Conservation (phyloP, 345 rosid genomes). For the Populus pruinosa region DNA sequence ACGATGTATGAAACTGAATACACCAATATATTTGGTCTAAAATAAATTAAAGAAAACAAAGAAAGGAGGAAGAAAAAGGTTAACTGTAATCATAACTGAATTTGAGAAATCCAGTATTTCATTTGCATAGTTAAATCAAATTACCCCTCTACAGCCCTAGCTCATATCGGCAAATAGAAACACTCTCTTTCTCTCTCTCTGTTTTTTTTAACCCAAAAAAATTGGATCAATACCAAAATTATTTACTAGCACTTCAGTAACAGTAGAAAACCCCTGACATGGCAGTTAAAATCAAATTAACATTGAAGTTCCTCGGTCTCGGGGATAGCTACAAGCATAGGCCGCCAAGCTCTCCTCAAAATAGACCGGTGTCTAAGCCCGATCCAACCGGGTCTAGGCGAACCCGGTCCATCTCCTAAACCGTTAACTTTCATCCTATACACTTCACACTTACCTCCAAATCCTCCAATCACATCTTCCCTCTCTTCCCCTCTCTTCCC, state of each 20-base stretch:
- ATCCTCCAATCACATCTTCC: slow-evolving; percentile 17
- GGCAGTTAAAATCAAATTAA: neutral
- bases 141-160: neutral
- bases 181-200: too few relatives aligned
- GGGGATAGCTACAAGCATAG: slow-evolving; percentile 59
- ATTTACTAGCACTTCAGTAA: slow-evolving; percentile 1
- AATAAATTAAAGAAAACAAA: too few relatives aligned
- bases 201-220: neutral
- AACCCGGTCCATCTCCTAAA: slow-evolving; percentile 24
- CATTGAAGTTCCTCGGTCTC: slow-evolving; percentile 28
- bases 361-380: slow-evolving; percentile 60
- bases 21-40: neutral
- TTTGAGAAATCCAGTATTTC: neutral
- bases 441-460: slow-evolving; percentile 19
- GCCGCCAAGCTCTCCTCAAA: slow-evolving; percentile 72
- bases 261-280: neutral
- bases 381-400: slow-evolving; percentile 55
- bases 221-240: neutral
- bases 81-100: neutral
- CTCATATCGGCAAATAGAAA: neutral
- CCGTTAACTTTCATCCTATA: slow-evolving; percentile 27
- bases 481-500: neutral
- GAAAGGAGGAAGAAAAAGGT: neutral
- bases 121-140: neutral
- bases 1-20: too few relatives aligned